Conservation (phyloP, 2,329 filamentous ascomycete genomes). For the Cladobotryum protrusum region DNA sequence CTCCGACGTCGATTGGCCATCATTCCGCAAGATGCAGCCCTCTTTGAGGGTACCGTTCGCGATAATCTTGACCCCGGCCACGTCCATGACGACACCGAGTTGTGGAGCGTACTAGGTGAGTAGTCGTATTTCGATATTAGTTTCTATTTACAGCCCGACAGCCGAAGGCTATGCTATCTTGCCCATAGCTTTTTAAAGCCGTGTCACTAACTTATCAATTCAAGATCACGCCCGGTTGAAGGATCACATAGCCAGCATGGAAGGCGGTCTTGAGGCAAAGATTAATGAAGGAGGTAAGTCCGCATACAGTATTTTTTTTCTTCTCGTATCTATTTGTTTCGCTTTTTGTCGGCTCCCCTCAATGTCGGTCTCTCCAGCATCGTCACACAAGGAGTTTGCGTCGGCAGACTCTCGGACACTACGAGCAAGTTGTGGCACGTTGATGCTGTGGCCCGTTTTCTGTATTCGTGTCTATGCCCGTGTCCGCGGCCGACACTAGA, state of each 20-base stretch:
- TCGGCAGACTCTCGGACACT: not conserved
- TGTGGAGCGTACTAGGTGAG: slow-evolving; percentile 91
- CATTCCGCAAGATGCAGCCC: slow-evolving; percentile 93
- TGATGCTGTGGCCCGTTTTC: not conserved
- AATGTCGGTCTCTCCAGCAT: slow-evolving; percentile 18
- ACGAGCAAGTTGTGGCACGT: not conserved
- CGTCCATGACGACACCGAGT: slow-evolving; percentile 91
- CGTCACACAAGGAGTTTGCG: not conserved
- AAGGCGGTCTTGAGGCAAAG: slow-evolving; percentile 80
- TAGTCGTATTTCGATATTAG: slow-evolving; percentile 16
- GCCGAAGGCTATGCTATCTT: not conserved
- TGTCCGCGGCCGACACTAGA: not conserved
- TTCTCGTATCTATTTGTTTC: not conserved
- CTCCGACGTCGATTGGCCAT: slow-evolving; percentile 86
- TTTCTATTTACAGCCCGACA: not conserved
- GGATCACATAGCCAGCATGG: slow-evolving; percentile 81
- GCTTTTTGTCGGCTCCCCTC: not conserved
- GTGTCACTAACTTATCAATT: slow-evolving; percentile 12
- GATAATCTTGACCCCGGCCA: slow-evolving; percentile 95
- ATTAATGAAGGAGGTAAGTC: slow-evolving; percentile 88
- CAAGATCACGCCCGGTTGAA: slow-evolving; percentile 87
- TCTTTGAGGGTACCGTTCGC: slow-evolving; percentile 88
- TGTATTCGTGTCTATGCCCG: not conserved
- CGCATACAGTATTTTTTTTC: not conserved
- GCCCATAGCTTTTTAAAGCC: not conserved